These are phyloP conservation scores for Cercospora nicotianae DNA, from an alignment of 2,329 filamentous ascomycete species.

Conservation along the genomic window DNA sequence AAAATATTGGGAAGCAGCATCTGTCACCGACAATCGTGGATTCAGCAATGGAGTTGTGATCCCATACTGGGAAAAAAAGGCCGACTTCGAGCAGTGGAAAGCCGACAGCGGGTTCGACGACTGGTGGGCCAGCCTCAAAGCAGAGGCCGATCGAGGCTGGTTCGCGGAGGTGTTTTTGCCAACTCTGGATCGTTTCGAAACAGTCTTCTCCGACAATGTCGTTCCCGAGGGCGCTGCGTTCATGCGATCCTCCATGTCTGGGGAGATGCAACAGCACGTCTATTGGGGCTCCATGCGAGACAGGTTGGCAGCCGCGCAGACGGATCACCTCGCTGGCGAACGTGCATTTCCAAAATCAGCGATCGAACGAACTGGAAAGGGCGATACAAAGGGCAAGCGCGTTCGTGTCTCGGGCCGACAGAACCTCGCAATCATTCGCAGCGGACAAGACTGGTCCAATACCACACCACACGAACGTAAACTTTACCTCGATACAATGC, in stretches of 20 bases:
- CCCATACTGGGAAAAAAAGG: conserved; percentile 43
- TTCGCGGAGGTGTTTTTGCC: conserved; percentile 49
- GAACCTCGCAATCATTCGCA: conserved; percentile 49
- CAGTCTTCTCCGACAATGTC: conserved; percentile 43
- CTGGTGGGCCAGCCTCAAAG: conserved; percentile 43
- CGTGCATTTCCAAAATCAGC: conserved; percentile 37
- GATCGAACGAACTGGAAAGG: conserved; percentile 3
- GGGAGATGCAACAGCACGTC: conserved; percentile 45
- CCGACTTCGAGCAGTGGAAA: conserved; percentile 38
- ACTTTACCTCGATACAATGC: conserved; percentile 49
- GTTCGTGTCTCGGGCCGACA: conserved; percentile 41
- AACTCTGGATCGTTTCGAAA: conserved; percentile 47
- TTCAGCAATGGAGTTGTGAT: conserved; percentile 42
- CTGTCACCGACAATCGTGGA: conserved; percentile 37
- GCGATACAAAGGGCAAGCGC: conserved; percentile 21
- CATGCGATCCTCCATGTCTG: conserved; percentile 43
- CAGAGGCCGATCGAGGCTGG: conserved; percentile 40
- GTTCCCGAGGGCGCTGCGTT: conserved; percentile 46
- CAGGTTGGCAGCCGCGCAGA: conserved; percentile 44
- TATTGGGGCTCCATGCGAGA: conserved; percentile 53
- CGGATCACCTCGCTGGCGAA: conserved; percentile 28
- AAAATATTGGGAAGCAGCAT: conserved; percentile 39
- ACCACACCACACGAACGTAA: conserved; percentile 45
- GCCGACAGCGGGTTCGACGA: conserved; percentile 11
- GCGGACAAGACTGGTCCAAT: conserved; percentile 49